Percentiles rank a stretch among this genome's conserved stretches.
These are phyloP conservation scores for Lagerstroemia speciosa DNA, from an alignment of 345 rosid species.

Conservation along the genomic window DNA sequence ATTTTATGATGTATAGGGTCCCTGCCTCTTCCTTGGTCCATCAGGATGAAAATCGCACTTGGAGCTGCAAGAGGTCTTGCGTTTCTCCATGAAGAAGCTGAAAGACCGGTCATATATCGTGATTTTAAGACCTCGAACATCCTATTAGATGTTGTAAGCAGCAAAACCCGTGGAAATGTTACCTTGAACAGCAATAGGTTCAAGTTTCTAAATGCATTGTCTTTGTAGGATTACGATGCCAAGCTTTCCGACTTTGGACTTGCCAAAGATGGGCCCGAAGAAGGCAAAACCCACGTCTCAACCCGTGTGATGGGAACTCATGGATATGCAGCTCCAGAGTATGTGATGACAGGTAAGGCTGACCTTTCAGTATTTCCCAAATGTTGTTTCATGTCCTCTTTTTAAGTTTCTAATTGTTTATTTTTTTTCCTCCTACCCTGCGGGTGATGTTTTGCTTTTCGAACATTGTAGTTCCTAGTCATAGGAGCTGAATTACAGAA, in stretches of 20 bases:
- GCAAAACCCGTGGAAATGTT: slow-evolving; percentile 1
- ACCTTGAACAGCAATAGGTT: not conserved
- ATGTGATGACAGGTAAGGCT: slow-evolving; percentile 90
- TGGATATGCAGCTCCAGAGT: slow-evolving; percentile 98
- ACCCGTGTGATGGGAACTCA: slow-evolving; percentile 98
- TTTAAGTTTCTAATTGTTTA: not conserved
- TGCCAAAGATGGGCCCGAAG: slow-evolving; percentile 98
- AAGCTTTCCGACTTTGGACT: slow-evolving; percentile 97
- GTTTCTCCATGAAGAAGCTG: slow-evolving; percentile 96
- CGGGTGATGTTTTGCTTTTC: not conserved
- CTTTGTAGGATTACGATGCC: slow-evolving; percentile 79
- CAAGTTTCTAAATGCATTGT: slow-evolving; percentile 15
- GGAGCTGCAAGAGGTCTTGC: slow-evolving; percentile 98
- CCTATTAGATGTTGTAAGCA: slow-evolving; percentile 71
- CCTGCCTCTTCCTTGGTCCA: slow-evolving; percentile 95
- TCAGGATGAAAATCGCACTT: slow-evolving; percentile 88
- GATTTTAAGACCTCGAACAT: slow-evolving; percentile 98
- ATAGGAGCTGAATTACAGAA: not conserved
- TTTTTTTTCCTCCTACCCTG: not conserved
- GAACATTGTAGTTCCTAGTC: not conserved
- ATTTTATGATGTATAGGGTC: slow-evolving; percentile 45
- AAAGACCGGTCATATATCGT: slow-evolving; percentile 88
- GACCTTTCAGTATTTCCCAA: not conserved
- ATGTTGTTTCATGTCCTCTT: not conserved
- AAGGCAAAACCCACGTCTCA: slow-evolving; percentile 95